Evolutionary conservation across 805 yeast species (phyloP), one percentile per base, ranked within the genome.

Genomic region (Yamadazyma insecticola): DNA sequence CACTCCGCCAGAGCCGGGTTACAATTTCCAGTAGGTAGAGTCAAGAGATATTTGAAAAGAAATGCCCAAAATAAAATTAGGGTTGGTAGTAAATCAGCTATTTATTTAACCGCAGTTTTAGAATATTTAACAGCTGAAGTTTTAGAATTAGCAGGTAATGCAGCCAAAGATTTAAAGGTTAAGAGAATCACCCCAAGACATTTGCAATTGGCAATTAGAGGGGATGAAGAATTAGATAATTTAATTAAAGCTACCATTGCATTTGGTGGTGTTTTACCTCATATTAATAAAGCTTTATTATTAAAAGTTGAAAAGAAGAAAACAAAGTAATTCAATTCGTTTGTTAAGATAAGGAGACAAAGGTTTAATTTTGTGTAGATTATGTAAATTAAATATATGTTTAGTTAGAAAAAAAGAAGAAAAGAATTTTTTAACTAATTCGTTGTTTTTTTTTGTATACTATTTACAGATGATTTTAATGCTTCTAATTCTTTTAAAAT

Each of bases 121-220:
- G 97, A 90, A 64, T 90, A 90, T 67, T 71, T 90, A 55, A 88
- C 97, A 33, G 97, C 97, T 22, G 97, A 90, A 71, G 95, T 90
- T 30, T 74, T 90, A 52, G 97, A 90, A 70, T 73, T 90, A 74
- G 97, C 97, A 37, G 97, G 97, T 65, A 90, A 90, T 59, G 97
- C 97, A 22, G 97, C 97, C 27, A 88, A 90, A 62, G 97, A 90
- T 55, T 72, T 87, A 59, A 85, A 86, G 60, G 92, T 87, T 48
- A 88, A 89, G 67, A 87, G 97, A 81, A 89, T 89, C 59, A 88
- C 96, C 13, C 97, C 97, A 53, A 85, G 97, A 68, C 97, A 89
- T 63, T 72, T 89, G 55, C 96, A 89, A 64, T 75, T 89, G 53
- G 97, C 97, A 41, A 89, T 89, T 55, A 86, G 97, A 71, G 96